These are phyloP conservation scores for Phytophthora syringae DNA, from an alignment of 352 stramenopile genomes.

Conservation along the genomic window DNA sequence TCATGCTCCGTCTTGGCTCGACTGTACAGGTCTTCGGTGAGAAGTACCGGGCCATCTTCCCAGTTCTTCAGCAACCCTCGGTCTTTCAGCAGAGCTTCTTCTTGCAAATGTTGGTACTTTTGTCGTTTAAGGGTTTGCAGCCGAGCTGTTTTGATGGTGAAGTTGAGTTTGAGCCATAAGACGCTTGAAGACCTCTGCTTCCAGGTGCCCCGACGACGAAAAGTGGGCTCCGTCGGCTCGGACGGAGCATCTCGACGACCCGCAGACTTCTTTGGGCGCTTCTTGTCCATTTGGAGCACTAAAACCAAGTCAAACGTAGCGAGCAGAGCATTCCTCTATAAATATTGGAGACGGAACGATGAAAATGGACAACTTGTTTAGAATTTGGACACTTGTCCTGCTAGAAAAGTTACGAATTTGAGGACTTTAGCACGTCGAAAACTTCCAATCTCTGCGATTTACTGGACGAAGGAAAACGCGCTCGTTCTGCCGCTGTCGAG, in stretches of 20 bases:
- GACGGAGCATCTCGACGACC: slow-evolving; percentile 1
- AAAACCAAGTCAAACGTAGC: neutral
- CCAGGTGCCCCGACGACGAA: slow-evolving; percentile 16
- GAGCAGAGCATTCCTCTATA: slow-evolving; percentile 25
- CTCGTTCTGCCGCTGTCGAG: slow-evolving; percentile 29
- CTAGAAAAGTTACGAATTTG: slow-evolving; percentile 2
- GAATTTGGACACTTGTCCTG: slow-evolving; percentile 15
- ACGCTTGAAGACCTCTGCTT: slow-evolving; percentile 49
- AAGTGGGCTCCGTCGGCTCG: slow-evolving; percentile 6
- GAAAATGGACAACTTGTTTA: slow-evolving; percentile 19
- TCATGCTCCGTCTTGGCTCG: slow-evolving; percentile 52
- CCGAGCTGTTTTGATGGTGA: slow-evolving; percentile 68
- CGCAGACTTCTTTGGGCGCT: slow-evolving; percentile 21
- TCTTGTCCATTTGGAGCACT: slow-evolving; percentile 19
- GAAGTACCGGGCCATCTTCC: slow-evolving; percentile 62
- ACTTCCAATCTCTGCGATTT: slow-evolving; percentile 9
- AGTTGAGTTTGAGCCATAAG: slow-evolving; percentile 80
- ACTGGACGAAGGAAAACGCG: slow-evolving; percentile 43
- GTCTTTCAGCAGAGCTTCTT: slow-evolving; percentile 66
- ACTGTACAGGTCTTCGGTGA: slow-evolving; percentile 69
- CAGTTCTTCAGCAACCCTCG: slow-evolving; percentile 70
- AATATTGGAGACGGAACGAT: slow-evolving; percentile 18
- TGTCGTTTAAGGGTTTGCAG: slow-evolving; percentile 69
- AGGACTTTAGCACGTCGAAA: slow-evolving; percentile 11
- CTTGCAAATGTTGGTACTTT: slow-evolving; percentile 80